Conservation (phyloP, 2,329 filamentous ascomycete genomes). For the Stagonosporopsis vannaccii region DNA sequence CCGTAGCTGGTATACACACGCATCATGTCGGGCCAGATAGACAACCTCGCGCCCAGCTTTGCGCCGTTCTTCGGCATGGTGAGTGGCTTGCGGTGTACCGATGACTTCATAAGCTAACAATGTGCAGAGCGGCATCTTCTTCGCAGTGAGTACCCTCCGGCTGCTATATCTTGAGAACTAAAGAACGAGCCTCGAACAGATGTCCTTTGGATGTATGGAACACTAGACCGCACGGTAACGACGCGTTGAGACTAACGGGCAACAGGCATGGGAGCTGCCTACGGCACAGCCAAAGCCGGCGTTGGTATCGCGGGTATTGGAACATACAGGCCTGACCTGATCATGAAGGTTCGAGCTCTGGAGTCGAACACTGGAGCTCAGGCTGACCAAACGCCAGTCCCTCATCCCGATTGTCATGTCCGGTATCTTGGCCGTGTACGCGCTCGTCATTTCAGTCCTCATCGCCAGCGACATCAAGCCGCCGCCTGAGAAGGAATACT, state of each 20-base stretch:
- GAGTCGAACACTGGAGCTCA: conserved; percentile 3
- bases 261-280: conserved; percentile 76
- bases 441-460: conserved; percentile 93
- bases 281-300: conserved; percentile 86
- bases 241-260: conserved; percentile 28
- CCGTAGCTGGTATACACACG: conserved; percentile 5
- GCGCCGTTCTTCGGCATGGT: conserved; percentile 91
- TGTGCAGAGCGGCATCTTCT: conserved; percentile 74
- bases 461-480: conserved; percentile 90
- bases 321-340: conserved; percentile 83
- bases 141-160: conserved; percentile 59
- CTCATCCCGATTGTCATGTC: conserved; percentile 95
- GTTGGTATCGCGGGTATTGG: conserved; percentile 88
- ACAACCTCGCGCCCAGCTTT: conserved; percentile 70
- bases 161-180: conserved; percentile 24
- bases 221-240: conserved; percentile 2
- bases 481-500: conserved; percentile 73
- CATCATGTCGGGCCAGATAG: conserved; percentile 31
- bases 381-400: conserved; percentile 61
- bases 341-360: conserved; percentile 77
- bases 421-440: conserved; percentile 98
- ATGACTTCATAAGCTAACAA: conserved; percentile 49
- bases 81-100: conserved; percentile 48
- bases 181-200: conserved; percentile 52
- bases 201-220: conserved; percentile 81